phyloP scores from a whole-genome alignment of 495 filamentous ascomycete genomes.

The Podospora bellae-mahoneyi region DNA sequence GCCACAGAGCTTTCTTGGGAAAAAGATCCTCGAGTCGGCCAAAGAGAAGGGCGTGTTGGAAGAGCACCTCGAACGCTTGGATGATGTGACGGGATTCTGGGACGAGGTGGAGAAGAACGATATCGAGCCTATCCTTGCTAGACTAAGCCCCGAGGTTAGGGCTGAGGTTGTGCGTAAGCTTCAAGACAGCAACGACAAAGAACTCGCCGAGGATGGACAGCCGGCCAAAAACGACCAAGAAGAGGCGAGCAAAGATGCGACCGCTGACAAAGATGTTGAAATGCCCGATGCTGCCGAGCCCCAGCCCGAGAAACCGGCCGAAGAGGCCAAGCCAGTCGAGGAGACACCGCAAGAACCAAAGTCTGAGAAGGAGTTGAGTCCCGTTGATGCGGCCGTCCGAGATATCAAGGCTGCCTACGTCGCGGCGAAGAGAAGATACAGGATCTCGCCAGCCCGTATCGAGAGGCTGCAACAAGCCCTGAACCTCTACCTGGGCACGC shows the following conservation, averaged over 20 bases:
- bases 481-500: slow-evolving; percentile 69
- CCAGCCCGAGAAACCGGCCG: background rate
- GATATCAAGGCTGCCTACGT: slow-evolving; percentile 74
- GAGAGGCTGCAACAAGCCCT: slow-evolving; percentile 69
- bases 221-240: slow-evolving; percentile 16
- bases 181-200: slow-evolving; percentile 34
- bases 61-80: slow-evolving; percentile 62
- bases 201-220: slow-evolving; percentile 23
- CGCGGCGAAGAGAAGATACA: slow-evolving; percentile 73
- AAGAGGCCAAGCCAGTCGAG: slow-evolving; percentile 6
- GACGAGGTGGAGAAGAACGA: slow-evolving; percentile 68
- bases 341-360: slow-evolving; percentile 14
- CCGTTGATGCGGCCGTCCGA: slow-evolving; percentile 63
- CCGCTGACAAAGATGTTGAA: slow-evolving; percentile 10
- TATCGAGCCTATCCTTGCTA: slow-evolving; percentile 67
- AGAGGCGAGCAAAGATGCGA: slow-evolving; percentile 5
- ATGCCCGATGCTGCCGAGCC: slow-evolving; percentile 13
- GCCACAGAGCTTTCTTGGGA: slow-evolving; percentile 77
- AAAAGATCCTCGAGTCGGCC: slow-evolving; percentile 68
- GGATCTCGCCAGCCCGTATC: slow-evolving; percentile 67
- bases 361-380: slow-evolving; percentile 32
- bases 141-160: slow-evolving; percentile 41
- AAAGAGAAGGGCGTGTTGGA: slow-evolving; percentile 68
- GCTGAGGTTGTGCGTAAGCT: slow-evolving; percentile 44
- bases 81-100: slow-evolving; percentile 80